phyloP scores from a whole-genome alignment of 441 rosid species.

The Eutrema salsugineum region DNA sequence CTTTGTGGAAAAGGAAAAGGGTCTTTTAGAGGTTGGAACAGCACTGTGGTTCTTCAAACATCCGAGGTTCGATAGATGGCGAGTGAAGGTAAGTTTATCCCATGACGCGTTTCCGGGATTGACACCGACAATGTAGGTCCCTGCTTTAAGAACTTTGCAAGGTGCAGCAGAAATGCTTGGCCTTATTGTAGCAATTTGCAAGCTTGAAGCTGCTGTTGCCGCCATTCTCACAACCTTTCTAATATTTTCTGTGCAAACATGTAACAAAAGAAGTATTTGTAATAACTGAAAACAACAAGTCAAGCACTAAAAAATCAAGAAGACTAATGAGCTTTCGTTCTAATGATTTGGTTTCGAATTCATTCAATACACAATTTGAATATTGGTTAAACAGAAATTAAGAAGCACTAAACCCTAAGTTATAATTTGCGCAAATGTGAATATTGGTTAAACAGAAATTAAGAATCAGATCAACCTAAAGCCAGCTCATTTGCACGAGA shows the following conservation, averaged over 20 bases:
- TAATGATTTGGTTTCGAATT: neutral
- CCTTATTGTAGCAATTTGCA: constrained; percentile 55
- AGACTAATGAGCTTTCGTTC: neutral
- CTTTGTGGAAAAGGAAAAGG: constrained; percentile 40
- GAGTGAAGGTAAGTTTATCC: constrained; percentile 45
- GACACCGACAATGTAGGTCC: constrained; percentile 37
- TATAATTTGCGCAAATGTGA: neutral
- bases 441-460: neutral
- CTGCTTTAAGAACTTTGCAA: constrained; percentile 38
- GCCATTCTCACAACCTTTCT: constrained; percentile 48
- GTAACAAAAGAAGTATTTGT: neutral
- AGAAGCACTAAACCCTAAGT: neutral
- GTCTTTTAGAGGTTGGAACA: constrained; percentile 35
- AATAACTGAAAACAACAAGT: neutral
- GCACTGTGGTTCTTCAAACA: constrained; percentile 34
- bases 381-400: neutral
- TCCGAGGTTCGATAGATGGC: constrained; percentile 43
- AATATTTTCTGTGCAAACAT: constrained; percentile 20
- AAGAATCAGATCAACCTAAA: neutral
- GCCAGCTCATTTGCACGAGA: neutral
- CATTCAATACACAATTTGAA: neutral
- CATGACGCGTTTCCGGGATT: constrained; percentile 43
- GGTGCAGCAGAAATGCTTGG: constrained; percentile 53
- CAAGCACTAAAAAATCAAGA: neutral
- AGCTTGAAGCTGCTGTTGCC: constrained; percentile 50